Evolutionary conservation across 108 stramenopile species (phyloP), one percentile per base, ranked within the genome.

Genomic region (Mayamaea pseudoterrestris): DNA sequence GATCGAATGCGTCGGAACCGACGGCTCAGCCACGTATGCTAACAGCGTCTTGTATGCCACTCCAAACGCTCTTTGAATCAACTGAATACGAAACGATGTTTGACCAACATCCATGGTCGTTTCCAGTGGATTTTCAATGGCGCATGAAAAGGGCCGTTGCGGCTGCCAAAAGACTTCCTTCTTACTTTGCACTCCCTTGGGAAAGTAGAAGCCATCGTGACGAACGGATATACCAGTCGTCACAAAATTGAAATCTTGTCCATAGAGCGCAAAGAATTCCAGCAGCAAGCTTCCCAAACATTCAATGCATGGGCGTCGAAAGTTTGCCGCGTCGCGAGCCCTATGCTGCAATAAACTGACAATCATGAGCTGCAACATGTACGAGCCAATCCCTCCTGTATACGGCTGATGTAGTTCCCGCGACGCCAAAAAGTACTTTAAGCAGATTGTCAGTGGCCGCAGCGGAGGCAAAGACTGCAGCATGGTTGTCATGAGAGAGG

Each of bases 201-300:
- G 79, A 66, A 93, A 93, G 58, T 76, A 95, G 27, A 55, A 65
- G 4, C 94, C 94, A 67, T 85, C 90, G 55, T 76, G 47, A 17
- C 83, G 71, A 0, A 95, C 72, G 0, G 80, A 81, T 20, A 93
- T 83, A 1, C 77, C 94, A 7, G 80, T 80, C 3, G 85, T 84
- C 5, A 71, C 45, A 49, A 88, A 95, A 61, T 97, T 97, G 44
- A 93, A 88, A 35, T 91, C 76, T 1, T 76, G 44, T 9, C 89
- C 89, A 46, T 94, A 97, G 30, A 95, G 65, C 42, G 91, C 91
- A 22, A 97, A 74, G 57, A 97, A 95, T 47, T 94, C 96, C 27
- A 94, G 30, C 16, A 97, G 57, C 23, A 93, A 41, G 29, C 65
- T 65, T 0, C 93, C 96, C 31, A 97, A 68, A 58, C 92, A 90